A percentile compares a stretch with the other conserved stretches of the same genome.
phyloP scores from a whole-genome alignment of 352 stramenopile genomes.

The Pythium sukuiense region DNA sequence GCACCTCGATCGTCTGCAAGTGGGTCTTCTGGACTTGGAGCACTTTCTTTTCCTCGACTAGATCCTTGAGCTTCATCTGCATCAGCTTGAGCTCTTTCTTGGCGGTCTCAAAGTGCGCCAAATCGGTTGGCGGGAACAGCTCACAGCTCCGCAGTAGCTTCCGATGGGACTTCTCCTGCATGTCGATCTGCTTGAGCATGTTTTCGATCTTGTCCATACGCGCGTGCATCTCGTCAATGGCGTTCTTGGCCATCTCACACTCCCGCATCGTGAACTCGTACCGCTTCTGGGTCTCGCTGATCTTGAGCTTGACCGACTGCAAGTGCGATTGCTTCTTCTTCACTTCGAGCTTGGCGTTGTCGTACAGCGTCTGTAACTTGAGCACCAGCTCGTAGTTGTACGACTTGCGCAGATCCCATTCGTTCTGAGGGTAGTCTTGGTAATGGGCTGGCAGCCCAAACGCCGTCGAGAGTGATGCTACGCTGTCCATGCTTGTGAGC shows the following conservation, averaged over 20 bases:
- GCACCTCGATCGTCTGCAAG: conserved; percentile 56
- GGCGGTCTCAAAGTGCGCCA: conserved; percentile 54
- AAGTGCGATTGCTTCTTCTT: conserved; percentile 64
- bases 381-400: conserved; percentile 80
- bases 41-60: conserved; percentile 67
- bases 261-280: conserved; percentile 75
- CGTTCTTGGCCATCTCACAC: conserved; percentile 75
- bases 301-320: conserved; percentile 58
- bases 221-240: conserved; percentile 69
- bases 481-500: conserved; percentile 29
- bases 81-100: conserved; percentile 75
- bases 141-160: conserved; percentile 71
- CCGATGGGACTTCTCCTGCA: conserved; percentile 69
- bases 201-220: conserved; percentile 69
- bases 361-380: conserved; percentile 74
- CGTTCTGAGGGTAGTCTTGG: conserved; percentile 77
- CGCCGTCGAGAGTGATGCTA: conserved; percentile 34
- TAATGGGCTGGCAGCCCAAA: conserved; percentile 71
- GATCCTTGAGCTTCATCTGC: conserved; percentile 70
- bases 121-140: conserved; percentile 56
- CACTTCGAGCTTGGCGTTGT: conserved; percentile 60
- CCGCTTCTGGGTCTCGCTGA: conserved; percentile 53
- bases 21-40: conserved; percentile 63
- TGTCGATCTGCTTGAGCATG: conserved; percentile 60
- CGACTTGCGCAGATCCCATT: conserved; percentile 75